phyloP scores from a whole-genome alignment of 2,329 filamentous ascomycete species.

The Trichophyton simii region DNA sequence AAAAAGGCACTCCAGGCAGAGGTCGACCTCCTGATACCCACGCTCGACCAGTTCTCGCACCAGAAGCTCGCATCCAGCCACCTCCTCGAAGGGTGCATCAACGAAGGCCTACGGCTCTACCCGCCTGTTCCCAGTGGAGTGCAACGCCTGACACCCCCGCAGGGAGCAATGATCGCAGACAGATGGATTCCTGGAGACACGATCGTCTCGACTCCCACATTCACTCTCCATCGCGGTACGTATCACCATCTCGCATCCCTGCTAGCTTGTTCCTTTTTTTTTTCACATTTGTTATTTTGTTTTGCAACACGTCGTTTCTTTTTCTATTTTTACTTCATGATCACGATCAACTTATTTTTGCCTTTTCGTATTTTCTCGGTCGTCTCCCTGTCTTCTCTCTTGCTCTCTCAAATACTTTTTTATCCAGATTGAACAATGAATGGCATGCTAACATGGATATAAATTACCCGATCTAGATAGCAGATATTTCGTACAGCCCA shows the following conservation, averaged over 20 bases:
- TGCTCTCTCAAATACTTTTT: no score
- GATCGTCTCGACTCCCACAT: constrained; percentile 14
- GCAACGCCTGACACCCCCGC: constrained; percentile 26
- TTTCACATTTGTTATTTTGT: neutral
- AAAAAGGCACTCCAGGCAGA: constrained; percentile 20
- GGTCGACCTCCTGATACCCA: constrained; percentile 20
- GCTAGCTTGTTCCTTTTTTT: neutral
- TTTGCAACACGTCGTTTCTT: neutral
- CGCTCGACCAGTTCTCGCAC: constrained; percentile 8
- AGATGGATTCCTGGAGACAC: constrained; percentile 20
- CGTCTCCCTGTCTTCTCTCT: neutral
- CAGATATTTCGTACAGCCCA: constrained; percentile 7
- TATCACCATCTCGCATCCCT: neutral
- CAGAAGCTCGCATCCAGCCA: constrained; percentile 5
- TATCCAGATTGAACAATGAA: neutral
- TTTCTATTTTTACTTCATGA: neutral
- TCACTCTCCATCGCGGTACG: constrained; percentile 16
- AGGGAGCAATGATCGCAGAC: constrained; percentile 20
- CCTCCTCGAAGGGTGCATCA: constrained; percentile 12
- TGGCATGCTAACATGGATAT: neutral
- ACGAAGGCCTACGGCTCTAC: constrained; percentile 24
- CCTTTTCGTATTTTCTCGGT: neutral
- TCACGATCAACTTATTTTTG: neutral
- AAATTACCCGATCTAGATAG: neutral
- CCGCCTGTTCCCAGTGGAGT: constrained; percentile 20